phyloP scores from a whole-genome alignment of 1,284 basidiomycete genomes.

The Phylloboletellus chloephorus region DNA sequence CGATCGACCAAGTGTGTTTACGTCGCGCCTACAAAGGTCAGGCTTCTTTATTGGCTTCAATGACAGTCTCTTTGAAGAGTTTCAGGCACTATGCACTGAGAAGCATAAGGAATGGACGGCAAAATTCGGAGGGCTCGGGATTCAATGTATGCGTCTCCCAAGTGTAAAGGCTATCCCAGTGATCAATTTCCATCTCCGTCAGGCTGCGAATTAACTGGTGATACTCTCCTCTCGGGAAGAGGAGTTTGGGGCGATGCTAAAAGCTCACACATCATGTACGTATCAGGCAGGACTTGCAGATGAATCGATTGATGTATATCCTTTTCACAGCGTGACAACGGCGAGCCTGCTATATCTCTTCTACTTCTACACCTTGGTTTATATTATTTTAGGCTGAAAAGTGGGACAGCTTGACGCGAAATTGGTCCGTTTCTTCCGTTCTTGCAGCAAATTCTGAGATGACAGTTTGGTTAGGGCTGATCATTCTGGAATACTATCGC shows the following conservation, averaged over 20 bases:
- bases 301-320: slow-evolving; percentile 5
- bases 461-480: slow-evolving; percentile 46
- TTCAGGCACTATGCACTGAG: slow-evolving; percentile 83
- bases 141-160: slow-evolving; percentile 55
- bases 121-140: slow-evolving; percentile 71
- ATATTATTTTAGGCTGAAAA: slow-evolving; percentile 72
- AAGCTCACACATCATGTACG: slow-evolving; percentile 71
- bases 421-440: slow-evolving; percentile 51
- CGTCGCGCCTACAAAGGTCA: slow-evolving; percentile 89
- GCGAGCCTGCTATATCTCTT: slow-evolving; percentile 35
- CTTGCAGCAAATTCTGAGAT: slow-evolving; percentile 7
- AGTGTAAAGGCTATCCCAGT: background rate
- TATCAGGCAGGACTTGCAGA: slow-evolving; percentile 7
- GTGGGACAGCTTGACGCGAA: slow-evolving; percentile 87
- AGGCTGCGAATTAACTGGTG: slow-evolving; percentile 91
- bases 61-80: background rate
- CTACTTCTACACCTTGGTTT: slow-evolving; percentile 6
- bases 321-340: slow-evolving; percentile 60
- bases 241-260: slow-evolving; percentile 68
- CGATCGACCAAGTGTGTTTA: slow-evolving; percentile 72
- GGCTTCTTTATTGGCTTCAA: background rate
- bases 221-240: slow-evolving; percentile 63
- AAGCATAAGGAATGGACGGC: slow-evolving; percentile 77
- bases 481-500: slow-evolving; percentile 59
- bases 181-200: slow-evolving; percentile 4